Percentiles rank a stretch among this genome's conserved stretches.
Evolutionary conservation across 192 early-diverging fungal genomes (phyloP).

Genomic region (Coemansia sp.): DNA sequence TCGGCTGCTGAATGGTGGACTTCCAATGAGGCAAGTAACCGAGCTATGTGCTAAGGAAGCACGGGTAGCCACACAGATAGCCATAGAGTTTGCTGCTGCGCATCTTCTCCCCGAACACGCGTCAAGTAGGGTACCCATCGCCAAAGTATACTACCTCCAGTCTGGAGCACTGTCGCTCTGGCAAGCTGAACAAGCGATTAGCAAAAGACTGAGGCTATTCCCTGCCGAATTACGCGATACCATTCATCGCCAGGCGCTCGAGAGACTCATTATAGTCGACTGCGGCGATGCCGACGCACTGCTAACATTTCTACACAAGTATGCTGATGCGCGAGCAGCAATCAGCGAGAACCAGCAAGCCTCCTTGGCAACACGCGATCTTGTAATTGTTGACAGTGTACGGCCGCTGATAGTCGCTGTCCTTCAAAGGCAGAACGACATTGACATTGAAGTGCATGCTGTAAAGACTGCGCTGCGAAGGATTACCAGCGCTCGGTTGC

Average conservation of each 20-base stretch:
- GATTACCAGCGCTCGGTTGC: slow-evolving; percentile 11
- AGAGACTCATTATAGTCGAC: slow-evolving; percentile 35
- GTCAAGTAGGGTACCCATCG: slow-evolving; percentile 1
- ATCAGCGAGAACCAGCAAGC: background rate
- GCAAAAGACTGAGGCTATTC: slow-evolving; percentile 3
- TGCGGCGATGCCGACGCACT: slow-evolving; percentile 37
- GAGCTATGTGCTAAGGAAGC: slow-evolving; percentile 38
- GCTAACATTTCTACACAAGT: slow-evolving; percentile 40
- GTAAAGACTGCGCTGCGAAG: slow-evolving; percentile 34
- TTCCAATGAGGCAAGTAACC: slow-evolving; percentile 22
- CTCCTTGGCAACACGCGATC: slow-evolving; percentile 5
- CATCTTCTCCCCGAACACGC: slow-evolving; percentile 25
- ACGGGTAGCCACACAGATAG: slow-evolving; percentile 23
- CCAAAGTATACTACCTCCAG: slow-evolving; percentile 29
- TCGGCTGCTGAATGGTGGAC: slow-evolving; percentile 30
- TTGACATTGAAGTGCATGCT: slow-evolving; percentile 26
- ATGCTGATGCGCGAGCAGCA: slow-evolving; percentile 17
- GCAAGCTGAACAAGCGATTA: slow-evolving; percentile 25
- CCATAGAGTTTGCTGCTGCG: slow-evolving; percentile 35
- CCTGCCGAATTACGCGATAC: slow-evolving; percentile 3
- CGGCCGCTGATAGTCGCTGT: slow-evolving; percentile 36
- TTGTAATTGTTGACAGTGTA: slow-evolving; percentile 46
- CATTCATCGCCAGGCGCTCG: slow-evolving; percentile 25
- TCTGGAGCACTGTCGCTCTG: slow-evolving; percentile 39
- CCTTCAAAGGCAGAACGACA: slow-evolving; percentile 22